These are phyloP conservation scores for Bjerkandera adusta DNA, from an alignment of 1,284 basidiomycete species.

Conservation along the genomic window DNA sequence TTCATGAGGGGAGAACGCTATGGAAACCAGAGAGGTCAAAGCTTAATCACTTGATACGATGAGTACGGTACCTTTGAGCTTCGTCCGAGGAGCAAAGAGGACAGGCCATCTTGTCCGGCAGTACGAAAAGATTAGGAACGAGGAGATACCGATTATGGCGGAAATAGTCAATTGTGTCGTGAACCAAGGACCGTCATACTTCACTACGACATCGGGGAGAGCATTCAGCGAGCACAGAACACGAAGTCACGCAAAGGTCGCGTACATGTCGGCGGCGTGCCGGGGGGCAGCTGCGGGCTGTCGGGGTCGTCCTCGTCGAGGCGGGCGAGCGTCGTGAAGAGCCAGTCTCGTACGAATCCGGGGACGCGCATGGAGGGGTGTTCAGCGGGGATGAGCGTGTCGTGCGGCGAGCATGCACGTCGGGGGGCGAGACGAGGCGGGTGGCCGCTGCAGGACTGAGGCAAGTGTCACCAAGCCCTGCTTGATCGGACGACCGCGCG, in stretches of 20 bases:
- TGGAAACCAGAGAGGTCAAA: constrained; percentile 10
- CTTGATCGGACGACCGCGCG: neutral
- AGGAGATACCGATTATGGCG: constrained; percentile 70
- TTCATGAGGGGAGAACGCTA: constrained; percentile 89
- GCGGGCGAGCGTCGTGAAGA: neutral
- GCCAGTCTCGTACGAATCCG: neutral
- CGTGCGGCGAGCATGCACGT: no score
- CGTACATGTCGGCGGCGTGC: constrained; percentile 56
- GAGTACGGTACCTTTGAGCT: constrained; percentile 75
- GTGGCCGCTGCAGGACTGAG: constrained; percentile 1
- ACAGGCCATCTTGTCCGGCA: constrained; percentile 86
- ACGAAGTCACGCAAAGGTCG: constrained; percentile 18
- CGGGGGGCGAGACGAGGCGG: no score
- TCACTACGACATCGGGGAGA: constrained; percentile 43
- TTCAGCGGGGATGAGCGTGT: neutral
- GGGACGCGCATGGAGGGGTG: neutral
- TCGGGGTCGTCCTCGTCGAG: constrained; percentile 16
- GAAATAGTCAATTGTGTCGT: constrained; percentile 87
- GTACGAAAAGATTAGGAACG: constrained; percentile 88
- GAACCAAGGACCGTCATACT: constrained; percentile 90
- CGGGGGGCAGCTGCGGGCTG: constrained; percentile 40
- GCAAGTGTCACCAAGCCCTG: no score
- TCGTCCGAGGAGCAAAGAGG: constrained; percentile 89
- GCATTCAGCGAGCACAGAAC: neutral
- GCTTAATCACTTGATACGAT: neutral